These are phyloP conservation scores for Nemania serpens DNA, from an alignment of 2,329 filamentous ascomycete genomes.

Conservation along the genomic window DNA sequence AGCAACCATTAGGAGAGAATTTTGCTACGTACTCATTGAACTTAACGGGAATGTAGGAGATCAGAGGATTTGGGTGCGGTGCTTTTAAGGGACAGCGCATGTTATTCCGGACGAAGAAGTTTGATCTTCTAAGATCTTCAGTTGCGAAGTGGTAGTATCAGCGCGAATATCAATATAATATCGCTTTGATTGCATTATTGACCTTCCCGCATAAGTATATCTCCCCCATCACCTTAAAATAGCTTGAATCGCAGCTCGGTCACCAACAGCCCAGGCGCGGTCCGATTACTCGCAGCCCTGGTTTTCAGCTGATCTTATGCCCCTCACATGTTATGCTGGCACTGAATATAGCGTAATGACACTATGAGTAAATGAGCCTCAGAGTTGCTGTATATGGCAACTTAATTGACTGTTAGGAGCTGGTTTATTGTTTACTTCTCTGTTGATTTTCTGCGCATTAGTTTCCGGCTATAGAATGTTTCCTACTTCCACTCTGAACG, in stretches of 20 bases:
- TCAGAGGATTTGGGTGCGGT: slow-evolving; percentile 21
- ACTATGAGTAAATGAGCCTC: too few relatives aligned
- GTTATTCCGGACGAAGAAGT: neutral
- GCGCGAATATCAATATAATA: slow-evolving; percentile 21
- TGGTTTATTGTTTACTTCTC: too few relatives aligned
- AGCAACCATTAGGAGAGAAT: slow-evolving; percentile 17
- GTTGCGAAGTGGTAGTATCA: slow-evolving; percentile 9
- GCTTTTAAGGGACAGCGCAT: slow-evolving; percentile 17
- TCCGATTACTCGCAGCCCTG: neutral
- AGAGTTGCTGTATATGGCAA: too few relatives aligned
- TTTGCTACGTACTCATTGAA: slow-evolving; percentile 23
- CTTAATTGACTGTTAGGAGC: too few relatives aligned
- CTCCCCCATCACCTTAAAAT: neutral
- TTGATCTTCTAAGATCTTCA: slow-evolving; percentile 13
- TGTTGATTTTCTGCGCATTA: too few relatives aligned
- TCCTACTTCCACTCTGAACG: too few relatives aligned
- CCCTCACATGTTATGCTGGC: too few relatives aligned
- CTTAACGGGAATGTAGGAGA: slow-evolving; percentile 24
- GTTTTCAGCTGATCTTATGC: neutral
- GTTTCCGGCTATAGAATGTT: too few relatives aligned
- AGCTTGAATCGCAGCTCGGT: neutral
- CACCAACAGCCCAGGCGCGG: neutral
- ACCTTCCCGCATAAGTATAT: neutral
- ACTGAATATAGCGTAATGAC: too few relatives aligned
- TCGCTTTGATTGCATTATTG: slow-evolving; percentile 21